phyloP scores from a whole-genome alignment of 768 basidiomycete genomes.

The Podaxis mareebaensis region DNA sequence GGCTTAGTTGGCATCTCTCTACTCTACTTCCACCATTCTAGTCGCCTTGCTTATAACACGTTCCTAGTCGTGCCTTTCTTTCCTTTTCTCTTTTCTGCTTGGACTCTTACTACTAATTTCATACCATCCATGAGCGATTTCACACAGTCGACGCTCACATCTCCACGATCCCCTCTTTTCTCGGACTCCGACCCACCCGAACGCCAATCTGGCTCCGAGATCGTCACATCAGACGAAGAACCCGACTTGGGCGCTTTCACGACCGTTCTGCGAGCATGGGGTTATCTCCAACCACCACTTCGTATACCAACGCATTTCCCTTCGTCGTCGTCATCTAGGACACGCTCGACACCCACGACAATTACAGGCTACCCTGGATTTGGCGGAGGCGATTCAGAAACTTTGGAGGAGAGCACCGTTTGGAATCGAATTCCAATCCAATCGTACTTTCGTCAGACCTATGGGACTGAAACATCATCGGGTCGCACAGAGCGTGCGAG shows the following conservation, averaged over 20 bases:
- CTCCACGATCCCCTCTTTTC: slow-evolving; percentile 11
- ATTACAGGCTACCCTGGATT: slow-evolving; percentile 18
- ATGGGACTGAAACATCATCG: slow-evolving; percentile 24
- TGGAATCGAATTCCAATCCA: slow-evolving; percentile 63
- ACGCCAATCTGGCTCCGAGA: slow-evolving; percentile 11
- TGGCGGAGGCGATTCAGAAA: slow-evolving; percentile 16
- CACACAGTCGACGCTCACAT: slow-evolving; percentile 6
- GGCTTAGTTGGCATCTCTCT: neutral
- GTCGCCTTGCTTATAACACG: slow-evolving; percentile 8
- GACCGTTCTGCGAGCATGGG: slow-evolving; percentile 67
- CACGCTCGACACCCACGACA: slow-evolving; percentile 13
- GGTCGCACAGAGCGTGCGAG: slow-evolving; percentile 19
- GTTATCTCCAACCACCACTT: slow-evolving; percentile 50
- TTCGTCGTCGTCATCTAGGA: slow-evolving; percentile 17
- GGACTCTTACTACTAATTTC: slow-evolving; percentile 4
- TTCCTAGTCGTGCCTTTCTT: neutral
- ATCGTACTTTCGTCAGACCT: slow-evolving; percentile 47
- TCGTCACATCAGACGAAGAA: slow-evolving; percentile 55
- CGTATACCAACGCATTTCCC: slow-evolving; percentile 30
- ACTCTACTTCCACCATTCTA: neutral
- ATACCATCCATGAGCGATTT: slow-evolving; percentile 7
- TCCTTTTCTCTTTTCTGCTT: neutral
- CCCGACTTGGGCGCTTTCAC: slow-evolving; percentile 77
- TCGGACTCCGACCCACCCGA: slow-evolving; percentile 4
- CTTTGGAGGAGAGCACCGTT: slow-evolving; percentile 53